These are phyloP conservation scores for Flammula alnicola DNA, from an alignment of 1,284 basidiomycete species.

Conservation along the genomic window DNA sequence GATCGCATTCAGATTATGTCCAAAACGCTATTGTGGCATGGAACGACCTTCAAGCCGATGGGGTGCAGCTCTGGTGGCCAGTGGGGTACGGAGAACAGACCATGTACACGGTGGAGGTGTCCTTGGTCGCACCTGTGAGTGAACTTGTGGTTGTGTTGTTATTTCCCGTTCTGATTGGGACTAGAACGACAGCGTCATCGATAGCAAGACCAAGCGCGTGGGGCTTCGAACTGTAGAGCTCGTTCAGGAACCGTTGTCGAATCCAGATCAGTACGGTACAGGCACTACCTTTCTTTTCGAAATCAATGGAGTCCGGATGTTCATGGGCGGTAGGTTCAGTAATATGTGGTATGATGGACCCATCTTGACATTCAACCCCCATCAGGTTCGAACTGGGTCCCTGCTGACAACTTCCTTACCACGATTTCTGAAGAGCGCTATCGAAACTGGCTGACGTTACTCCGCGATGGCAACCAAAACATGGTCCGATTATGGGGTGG, in stretches of 20 bases:
- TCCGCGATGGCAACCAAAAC: constrained; percentile 79
- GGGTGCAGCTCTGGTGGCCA: constrained; percentile 81
- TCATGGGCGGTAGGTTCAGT: constrained; percentile 66
- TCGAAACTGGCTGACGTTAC: constrained; percentile 67
- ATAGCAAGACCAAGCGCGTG: constrained; percentile 57
- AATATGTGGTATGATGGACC: background rate
- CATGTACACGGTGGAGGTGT: constrained; percentile 65
- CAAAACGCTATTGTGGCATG: constrained; percentile 17
- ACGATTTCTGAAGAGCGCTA: constrained; percentile 63
- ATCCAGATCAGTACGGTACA: constrained; percentile 62
- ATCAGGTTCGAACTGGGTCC: constrained; percentile 88
- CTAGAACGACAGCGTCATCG: constrained; percentile 52
- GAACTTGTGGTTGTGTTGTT: background rate
- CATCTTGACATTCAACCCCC: background rate
- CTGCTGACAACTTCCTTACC: constrained; percentile 84
- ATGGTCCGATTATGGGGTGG: constrained; percentile 83
- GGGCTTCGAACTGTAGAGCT: constrained; percentile 76
- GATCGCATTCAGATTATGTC: background rate
- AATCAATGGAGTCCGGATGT: constrained; percentile 81
- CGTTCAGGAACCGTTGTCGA: constrained; percentile 72
- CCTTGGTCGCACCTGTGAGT: constrained; percentile 46
- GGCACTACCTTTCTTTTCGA: constrained; percentile 80
- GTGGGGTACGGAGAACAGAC: constrained; percentile 77
- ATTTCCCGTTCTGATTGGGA: background rate
- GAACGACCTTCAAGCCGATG: constrained; percentile 53